Evolutionary conservation across 2,329 filamentous ascomycete species (phyloP).

Genomic region (Aspergillus phoenicis): DNA sequence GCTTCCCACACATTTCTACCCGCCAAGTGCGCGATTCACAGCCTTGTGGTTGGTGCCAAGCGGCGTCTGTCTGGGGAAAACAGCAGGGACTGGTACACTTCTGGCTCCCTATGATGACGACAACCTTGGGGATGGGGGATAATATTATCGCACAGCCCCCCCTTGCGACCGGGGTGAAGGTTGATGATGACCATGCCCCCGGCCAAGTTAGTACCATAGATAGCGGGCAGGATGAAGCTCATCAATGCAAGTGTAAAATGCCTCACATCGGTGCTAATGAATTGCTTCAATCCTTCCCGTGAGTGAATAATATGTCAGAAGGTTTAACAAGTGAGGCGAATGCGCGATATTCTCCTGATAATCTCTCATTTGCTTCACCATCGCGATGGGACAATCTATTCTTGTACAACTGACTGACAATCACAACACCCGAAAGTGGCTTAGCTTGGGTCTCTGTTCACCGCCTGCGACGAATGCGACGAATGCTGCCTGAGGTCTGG

Average conservation of each 20-base stretch:
- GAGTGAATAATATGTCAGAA: not conserved
- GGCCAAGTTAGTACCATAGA: not conserved
- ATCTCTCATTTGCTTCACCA: not conserved
- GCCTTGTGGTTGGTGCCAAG: slow-evolving; percentile 6
- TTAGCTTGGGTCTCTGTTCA: not conserved
- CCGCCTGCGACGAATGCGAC: not conserved
- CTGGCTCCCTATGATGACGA: not conserved
- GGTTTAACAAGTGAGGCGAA: slow-evolving; percentile 5
- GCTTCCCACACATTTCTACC: not conserved
- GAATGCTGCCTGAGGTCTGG: not conserved
- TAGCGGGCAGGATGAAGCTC: not conserved
- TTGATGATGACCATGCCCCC: not conserved
- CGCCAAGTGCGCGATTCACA: not conserved
- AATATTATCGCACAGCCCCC: slow-evolving; percentile 7
- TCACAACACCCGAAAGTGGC: not conserved
- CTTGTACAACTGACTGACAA: not conserved
- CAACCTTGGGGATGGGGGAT: not conserved
- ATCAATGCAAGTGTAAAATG: slow-evolving; percentile 5
- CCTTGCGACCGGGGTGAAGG: slow-evolving; percentile 1
- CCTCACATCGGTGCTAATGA: not conserved
- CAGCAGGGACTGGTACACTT: not conserved
- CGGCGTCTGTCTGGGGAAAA: slow-evolving; percentile 7
- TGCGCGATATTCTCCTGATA: slow-evolving; percentile 9
- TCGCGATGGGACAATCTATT: not conserved
- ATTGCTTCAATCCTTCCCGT: not conserved